A percentile compares a stretch with the other conserved stretches of the same genome.
Evolutionary conservation across 306 rosid species (phyloP).

Genomic region (Castanea mollissima): DNA sequence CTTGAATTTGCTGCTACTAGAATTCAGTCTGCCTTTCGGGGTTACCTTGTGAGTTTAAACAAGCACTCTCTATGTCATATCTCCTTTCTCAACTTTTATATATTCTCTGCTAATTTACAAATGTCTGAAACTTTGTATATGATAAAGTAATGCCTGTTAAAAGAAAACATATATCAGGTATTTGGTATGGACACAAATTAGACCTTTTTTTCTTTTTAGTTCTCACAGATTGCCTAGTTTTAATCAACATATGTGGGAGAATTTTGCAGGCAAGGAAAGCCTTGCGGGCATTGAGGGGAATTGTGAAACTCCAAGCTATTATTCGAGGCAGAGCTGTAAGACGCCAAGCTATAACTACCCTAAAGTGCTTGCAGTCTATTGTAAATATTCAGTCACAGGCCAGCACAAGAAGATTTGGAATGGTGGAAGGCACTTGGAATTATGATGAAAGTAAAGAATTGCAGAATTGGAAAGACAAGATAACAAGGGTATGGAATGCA

Average conservation of each 20-base stretch:
- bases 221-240: neutral
- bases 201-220: neutral
- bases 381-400: conserved; percentile 74
- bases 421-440: conserved; percentile 37
- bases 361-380: conserved; percentile 84
- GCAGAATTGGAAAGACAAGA: conserved; percentile 52
- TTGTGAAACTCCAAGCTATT: conserved; percentile 93
- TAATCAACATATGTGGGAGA: neutral
- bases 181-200: neutral
- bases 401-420: conserved; percentile 62
- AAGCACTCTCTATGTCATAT: conserved; percentile 1
- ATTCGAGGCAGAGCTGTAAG: conserved; percentile 90
- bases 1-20: conserved; percentile 56
- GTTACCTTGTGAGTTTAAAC: conserved; percentile 74
- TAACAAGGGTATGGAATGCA: conserved; percentile 46
- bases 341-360: conserved; percentile 82
- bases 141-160: neutral
- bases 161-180: neutral
- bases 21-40: conserved; percentile 80
- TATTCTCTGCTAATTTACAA: neutral
- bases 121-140: neutral
- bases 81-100: conserved; percentile 2
- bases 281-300: conserved; percentile 83
- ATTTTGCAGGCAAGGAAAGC: conserved; percentile 81
- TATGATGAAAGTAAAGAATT: conserved; percentile 25